Base-by-base conservation (phyloP, 495 filamentous ascomycete genomes). In the Penicillium salamii region DNA sequence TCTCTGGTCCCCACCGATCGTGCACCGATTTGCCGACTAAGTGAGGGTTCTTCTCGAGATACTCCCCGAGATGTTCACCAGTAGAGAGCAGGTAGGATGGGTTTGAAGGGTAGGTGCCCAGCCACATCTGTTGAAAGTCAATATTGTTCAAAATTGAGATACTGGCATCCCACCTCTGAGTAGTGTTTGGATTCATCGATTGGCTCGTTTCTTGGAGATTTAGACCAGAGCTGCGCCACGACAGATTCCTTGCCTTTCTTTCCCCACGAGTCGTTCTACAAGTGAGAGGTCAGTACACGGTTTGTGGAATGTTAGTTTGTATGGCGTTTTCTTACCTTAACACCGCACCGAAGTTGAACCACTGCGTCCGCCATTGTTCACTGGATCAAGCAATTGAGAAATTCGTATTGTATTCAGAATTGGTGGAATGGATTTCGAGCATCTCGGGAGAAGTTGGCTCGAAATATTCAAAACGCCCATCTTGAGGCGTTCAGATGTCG, bases 71-170 rank as follows among this genome's bases (percentile, higher is more conserved):
- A 3, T 78, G 74, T 48, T 88, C 80, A 7, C 82, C 84, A 0
- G 78, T 85, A 2, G 72, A 64, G 2, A 88, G 61, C 9, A 86
- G 70, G 38, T 77, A 78, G 2, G 85, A 84, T 0, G 86, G 87
- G 31, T 83, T 81, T 15, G 78, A 80, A 0, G 88, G 88, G 51
- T 91, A 89, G 32, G 88, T 88, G 3, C 88, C 87, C 72, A 91
- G 84, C 89, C 88, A 91, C 76, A 90, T 86, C 72, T 85, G 4
- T 35, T 14, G 2, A 8, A 14, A 15, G 24, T 48, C 15, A 29
- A 42, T 15, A 42, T 26, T 26, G 8, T 26, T 26, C 8, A 4
- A 26, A 8, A 26, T 26, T 4, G n/a, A n/a, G n/a, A n/a, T n/a
- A n/a, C n/a, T n/a, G n/a, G n/a, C n/a, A n/a, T n/a, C n/a, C n/a